These are phyloP conservation scores for Colletotrichum liriopes DNA, from an alignment of 2,329 filamentous ascomycete genomes.

Conservation along the genomic window DNA sequence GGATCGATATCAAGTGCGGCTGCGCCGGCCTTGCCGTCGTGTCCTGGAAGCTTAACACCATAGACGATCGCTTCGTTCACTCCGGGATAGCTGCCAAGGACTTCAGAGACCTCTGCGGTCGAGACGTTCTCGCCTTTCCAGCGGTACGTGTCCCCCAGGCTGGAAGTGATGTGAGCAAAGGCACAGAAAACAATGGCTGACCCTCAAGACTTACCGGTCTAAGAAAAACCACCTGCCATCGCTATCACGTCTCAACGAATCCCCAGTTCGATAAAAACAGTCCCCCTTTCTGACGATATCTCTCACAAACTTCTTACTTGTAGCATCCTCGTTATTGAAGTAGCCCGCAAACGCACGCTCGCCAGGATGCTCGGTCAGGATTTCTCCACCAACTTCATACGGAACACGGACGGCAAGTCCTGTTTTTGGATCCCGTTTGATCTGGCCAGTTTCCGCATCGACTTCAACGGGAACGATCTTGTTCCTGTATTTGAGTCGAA, in stretches of 20 bases:
- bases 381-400: slow-evolving; percentile 82
- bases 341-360: slow-evolving; percentile 78
- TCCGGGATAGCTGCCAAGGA: slow-evolving; percentile 71
- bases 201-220: slow-evolving; percentile 57
- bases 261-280: slow-evolving; percentile 78
- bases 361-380: slow-evolving; percentile 74
- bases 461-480: slow-evolving; percentile 77
- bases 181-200: not conserved
- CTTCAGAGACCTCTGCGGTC: slow-evolving; percentile 77
- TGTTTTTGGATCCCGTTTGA: slow-evolving; percentile 76
- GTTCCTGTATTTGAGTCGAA: slow-evolving; percentile 67
- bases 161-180: slow-evolving; percentile 36
- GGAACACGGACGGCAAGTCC: slow-evolving; percentile 76
- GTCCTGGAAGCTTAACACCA: slow-evolving; percentile 75
- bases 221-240: slow-evolving; percentile 81
- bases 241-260: slow-evolving; percentile 72
- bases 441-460: slow-evolving; percentile 77
- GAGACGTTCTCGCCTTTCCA: slow-evolving; percentile 82
- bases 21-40: slow-evolving; percentile 79
- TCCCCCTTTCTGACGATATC: slow-evolving; percentile 79
- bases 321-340: slow-evolving; percentile 77
- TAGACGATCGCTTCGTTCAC: slow-evolving; percentile 80
- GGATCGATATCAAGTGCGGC: slow-evolving; percentile 72
- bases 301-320: slow-evolving; percentile 75
- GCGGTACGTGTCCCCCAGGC: slow-evolving; percentile 81